Base-by-base conservation (phyloP, 2,329 filamentous ascomycete genomes). In the Gremmenia infestans region DNA sequence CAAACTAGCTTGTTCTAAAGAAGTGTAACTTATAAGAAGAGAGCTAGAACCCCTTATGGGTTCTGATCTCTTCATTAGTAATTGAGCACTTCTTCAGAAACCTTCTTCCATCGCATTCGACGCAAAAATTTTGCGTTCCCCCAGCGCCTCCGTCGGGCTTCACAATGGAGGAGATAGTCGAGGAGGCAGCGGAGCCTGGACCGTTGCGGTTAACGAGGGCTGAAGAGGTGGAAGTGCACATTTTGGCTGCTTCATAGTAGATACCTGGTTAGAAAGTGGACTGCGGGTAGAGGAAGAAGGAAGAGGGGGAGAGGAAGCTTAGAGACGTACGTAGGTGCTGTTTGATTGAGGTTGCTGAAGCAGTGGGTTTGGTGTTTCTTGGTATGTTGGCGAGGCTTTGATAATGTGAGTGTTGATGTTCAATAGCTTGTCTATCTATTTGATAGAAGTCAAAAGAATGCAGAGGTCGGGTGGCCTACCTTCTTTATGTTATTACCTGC, bases 81-180 rank as follows among this genome's bases (percentile, higher is more conserved):
- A n/a, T n/a, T n/a, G n/a, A n/a, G n/a, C n/a, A n/a, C n/a, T n/a
- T n/a, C n/a, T n/a, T n/a, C n/a, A n/a, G n/a, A n/a, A n/a, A n/a
- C n/a, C 1, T 32, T 23, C 3, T 23, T 39, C 74, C 28, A 60
- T 75, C 78, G 61, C 78, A 80, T 63, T 79, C 73, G 58, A 80
- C 71, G 63, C 78, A 81, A 22, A 22, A 22, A 22, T 3, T 3
- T 56, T 73, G 74, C 2, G 76, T 74, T 43, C 71, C 72, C 35
- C 71, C 73, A 0, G 71, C 66, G 2, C 69, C 69, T 42, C 70
- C 70, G 48, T 73, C 73, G 7, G 76, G 75, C 71, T 81, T 81
- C 62, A 81, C 65, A 65, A 82, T 78, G 63, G 70, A 76, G 60
- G 76, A 74, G 58, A 77, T 73, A 51, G 76, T 78, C 46, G 76